Evolutionary conservation across 495 filamentous ascomycete species (phyloP), one percentile per base, ranked within the genome.

Genomic region (Aspergillus leporis): DNA sequence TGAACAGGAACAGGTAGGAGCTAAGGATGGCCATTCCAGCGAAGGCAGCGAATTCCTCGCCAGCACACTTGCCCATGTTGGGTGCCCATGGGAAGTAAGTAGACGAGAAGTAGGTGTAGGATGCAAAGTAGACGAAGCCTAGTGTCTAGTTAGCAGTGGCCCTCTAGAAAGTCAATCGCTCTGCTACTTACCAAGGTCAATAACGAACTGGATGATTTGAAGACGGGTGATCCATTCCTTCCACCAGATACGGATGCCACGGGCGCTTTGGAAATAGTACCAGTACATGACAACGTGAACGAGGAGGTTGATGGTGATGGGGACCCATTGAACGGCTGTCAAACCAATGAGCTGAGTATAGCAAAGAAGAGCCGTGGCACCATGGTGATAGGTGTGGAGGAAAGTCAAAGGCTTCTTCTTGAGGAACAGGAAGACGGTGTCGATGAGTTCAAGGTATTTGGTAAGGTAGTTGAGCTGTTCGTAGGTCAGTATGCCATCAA

Each of bases 11-110:
- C 56, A 98, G 86, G 83, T 98, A 98, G 45, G 90, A 94, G 77
- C 82, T 90, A 66, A 98, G 78, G 68, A 97, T 95, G 58, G 81
- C 91, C 56, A 97, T 93, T 65, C 94, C 94, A 53, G 93, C 85
- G 71, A 97, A 90, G 25, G 94, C 94, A 53, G 94, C 94, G 68
- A 96, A 98, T 78, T 98, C 94, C 81, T 97, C 94, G 64, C 94
- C 94, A 16, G 94, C 92, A 69, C 94, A 98, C 60, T 85, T 79
- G 66, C 94, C 94, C 32, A 78, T 73, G 69, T 88, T 94, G 19
- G 93, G 93, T 61, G 94, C 79, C 78, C 83, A 87, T 13, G 81
- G 83, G 83, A 90, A 97, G 86, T 98, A 98, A 68, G 89, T 90
- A 55, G 86, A 91, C 66, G 90, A 86, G 85, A 95, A 94, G 81